Conservation (phyloP, 345 rosid species). For the Salix koriyanagi region DNA sequence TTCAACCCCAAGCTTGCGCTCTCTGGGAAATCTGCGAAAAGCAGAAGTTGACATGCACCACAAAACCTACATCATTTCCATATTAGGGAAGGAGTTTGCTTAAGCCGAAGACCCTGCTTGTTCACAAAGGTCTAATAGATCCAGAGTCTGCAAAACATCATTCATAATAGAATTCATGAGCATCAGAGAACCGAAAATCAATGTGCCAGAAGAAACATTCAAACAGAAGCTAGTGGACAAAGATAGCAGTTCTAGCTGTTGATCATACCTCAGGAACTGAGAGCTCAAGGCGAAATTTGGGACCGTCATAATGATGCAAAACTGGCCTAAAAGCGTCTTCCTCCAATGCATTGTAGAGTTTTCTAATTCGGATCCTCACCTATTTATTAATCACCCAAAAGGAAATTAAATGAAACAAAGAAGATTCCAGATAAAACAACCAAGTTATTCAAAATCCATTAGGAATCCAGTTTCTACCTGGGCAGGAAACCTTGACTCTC, state of each 20-base stretch:
- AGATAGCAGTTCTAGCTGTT: not conserved
- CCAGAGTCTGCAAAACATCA: constrained; percentile 66
- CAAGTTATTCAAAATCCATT: not conserved
- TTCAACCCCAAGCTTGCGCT: constrained; percentile 48
- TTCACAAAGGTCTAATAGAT: constrained; percentile 83
- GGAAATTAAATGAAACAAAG: not conserved
- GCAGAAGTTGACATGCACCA: constrained; percentile 30
- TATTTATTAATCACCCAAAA: constrained; percentile 13
- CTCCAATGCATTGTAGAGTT: constrained; percentile 90
- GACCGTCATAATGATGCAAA: constrained; percentile 94
- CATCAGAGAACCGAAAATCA: not conserved
- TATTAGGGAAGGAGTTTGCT: constrained; percentile 17
- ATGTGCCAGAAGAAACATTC: not conserved
- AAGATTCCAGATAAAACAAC: not conserved
- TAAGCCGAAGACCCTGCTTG: constrained; percentile 72
- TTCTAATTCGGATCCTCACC: constrained; percentile 85
- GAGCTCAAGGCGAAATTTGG: constrained; percentile 95
- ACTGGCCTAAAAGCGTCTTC: constrained; percentile 97
- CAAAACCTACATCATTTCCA: constrained; percentile 23
- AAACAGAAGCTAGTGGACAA: not conserved
- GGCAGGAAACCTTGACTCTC: constrained; percentile 97
- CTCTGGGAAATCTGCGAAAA: constrained; percentile 31
- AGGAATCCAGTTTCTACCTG: constrained; percentile 48
- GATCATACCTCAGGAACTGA: constrained; percentile 89
- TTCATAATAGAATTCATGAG: not conserved